Percentiles rank a stretch among this genome's conserved stretches.
Conservation (phyloP, 352 stramenopile genomes). For the Phytophthora idaei region DNA sequence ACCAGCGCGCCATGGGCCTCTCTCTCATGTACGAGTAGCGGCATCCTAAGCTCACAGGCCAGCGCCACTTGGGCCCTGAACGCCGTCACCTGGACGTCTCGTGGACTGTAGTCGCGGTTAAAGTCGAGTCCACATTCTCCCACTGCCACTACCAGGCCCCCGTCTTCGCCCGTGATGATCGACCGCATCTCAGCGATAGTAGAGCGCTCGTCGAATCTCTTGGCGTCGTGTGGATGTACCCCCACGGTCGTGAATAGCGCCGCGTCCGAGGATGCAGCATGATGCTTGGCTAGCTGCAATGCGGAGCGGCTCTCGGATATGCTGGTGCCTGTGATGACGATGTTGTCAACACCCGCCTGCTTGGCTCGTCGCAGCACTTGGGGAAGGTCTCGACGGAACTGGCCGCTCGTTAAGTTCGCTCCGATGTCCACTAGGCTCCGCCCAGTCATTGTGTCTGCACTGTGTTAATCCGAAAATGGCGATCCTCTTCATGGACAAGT, state of each 20-base stretch:
- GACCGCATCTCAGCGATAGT: constrained; percentile 49
- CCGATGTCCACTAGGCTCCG: constrained; percentile 65
- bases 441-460: neutral
- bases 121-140: constrained; percentile 97
- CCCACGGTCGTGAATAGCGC: constrained; percentile 90
- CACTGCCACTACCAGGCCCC: constrained; percentile 86
- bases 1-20: constrained; percentile 65
- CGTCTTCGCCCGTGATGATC: constrained; percentile 44
- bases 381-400: constrained; percentile 86
- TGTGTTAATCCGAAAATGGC: constrained; percentile 13
- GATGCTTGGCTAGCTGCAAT: constrained; percentile 42
- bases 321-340: constrained; percentile 90
- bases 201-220: constrained; percentile 63
- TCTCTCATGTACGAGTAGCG: constrained; percentile 94
- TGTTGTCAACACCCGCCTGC: constrained; percentile 65
- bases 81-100: constrained; percentile 86
- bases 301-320: constrained; percentile 45
- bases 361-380: constrained; percentile 87
- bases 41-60: constrained; percentile 77
- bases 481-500: neutral
- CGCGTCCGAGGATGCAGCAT: constrained; percentile 29
- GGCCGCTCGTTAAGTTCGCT: constrained; percentile 66
- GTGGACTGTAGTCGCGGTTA: constrained; percentile 93
- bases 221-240: constrained; percentile 94
- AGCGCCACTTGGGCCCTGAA: constrained; percentile 93